Base-by-base conservation (phyloP, 1,284 basidiomycete genomes). In the Malassezia brasiliensis region DNA sequence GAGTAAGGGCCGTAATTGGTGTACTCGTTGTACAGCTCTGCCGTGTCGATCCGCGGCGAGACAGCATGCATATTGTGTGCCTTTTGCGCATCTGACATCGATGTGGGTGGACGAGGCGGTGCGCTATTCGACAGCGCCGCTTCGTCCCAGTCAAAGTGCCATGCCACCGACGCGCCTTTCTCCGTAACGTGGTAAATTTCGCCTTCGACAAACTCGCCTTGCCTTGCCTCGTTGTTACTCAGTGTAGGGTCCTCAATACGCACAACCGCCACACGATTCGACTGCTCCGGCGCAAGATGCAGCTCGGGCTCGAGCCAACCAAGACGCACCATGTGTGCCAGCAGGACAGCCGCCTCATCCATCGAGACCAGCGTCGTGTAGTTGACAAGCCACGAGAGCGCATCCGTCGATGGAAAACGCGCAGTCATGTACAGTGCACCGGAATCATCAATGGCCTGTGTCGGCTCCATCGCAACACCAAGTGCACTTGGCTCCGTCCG, bases 261-360 rank as follows among this genome's bases (percentile, higher is more conserved):
- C 34, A 57, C 55, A 4, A 49, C 49, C 4, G 46, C 50, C 3
- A 57, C 55, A 19, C 44, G 49, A 7, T 17, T 52, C 31, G 55
- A 57, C 15, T 22, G 44, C 17, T n/a, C 25, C 10, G 50, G 50
- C 32, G 42, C 25, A 20, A 57, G 8, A 20, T 11, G 22, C n/a
- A 22, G 20, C 39, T 52, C 39, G 2, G 55, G 15, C 55, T 52
- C 37, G 31, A 57, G 28, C 55, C 55, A 57, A 17, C 90, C 89
- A 69, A 94, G 93, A 39, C 94, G 84, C 44, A 96, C 90, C 70
- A 98, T 96, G 72, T 98, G 94, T 1, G 90, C 94, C 4, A 88
- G 84, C 80, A 96, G 86, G 79, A 98, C 94, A 20, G 90, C 90
- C 0, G 90, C 93, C 76, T 98, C 94, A 72, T 99, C 94, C 50